Evolutionary conservation across 2,329 filamentous ascomycete species (phyloP), one percentile per base, ranked within the genome.

Genomic region (Dichotomopilus funicola): DNA sequence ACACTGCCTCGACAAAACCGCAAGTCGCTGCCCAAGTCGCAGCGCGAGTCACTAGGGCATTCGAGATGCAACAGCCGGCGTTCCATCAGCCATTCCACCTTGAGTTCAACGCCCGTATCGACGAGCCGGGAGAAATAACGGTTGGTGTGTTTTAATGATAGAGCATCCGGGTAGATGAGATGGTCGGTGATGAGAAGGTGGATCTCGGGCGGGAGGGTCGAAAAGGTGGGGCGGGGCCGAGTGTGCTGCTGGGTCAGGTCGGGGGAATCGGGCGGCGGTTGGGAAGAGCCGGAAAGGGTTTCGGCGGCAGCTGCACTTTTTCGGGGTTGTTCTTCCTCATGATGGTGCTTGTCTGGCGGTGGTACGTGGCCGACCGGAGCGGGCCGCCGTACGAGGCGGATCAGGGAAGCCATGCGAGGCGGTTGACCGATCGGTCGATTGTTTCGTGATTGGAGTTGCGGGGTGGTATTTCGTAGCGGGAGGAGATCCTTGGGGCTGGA

Each of bases 31-130:
- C 80, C 75, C 35, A 85, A 65, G 59, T 83, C 81, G 58, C 81
- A 85, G 10, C 74, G 70, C 53, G 70, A 70, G 59, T 81, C 73
- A 54, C 81, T 82, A 4, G 85, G 86, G 62, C 84, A 86, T 61
- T 87, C 80, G 7, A 89, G 76, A 56, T 86, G 82, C 38, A 83
- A 73, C 46, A 73, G 77, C 13, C 83, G 77, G 10, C 86, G 78
- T 62, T 86, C 77, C 56, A 88, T 74, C 4, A 89, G 74, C 86
- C 86, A 89, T 55, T 80, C 78, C 10, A 89, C 78, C 66, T 88
- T 88, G 45, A 88, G 73, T 34, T 75, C 68, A 35, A 88, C 73
- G 38, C 82, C 83, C 0, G 86, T 89, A 66, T 85, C 77, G 58
- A 88, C 83, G 1, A 87, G 69, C 48, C 68, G 64, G 70, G 83